Conservation (phyloP, 1,139 yeast species). For the Geotrichum citri-aurantii region DNA sequence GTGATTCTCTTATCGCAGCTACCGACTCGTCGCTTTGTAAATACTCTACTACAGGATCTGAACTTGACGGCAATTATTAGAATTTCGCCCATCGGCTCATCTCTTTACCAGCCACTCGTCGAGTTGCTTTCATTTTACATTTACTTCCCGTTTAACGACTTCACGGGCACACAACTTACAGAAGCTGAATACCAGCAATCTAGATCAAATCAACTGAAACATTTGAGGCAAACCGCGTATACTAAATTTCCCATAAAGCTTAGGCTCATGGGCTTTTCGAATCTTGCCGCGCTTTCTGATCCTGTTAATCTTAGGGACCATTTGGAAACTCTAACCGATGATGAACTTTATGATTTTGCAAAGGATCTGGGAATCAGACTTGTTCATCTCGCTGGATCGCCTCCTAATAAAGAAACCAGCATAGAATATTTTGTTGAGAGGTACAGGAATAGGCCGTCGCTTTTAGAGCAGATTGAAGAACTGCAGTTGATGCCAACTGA, state of each 20-base stretch:
- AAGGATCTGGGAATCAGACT: constrained; percentile 20
- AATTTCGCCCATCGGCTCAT: constrained; percentile 6
- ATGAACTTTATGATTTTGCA: constrained; percentile 25
- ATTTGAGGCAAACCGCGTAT: constrained; percentile 26
- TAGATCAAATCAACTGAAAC: constrained; percentile 21
- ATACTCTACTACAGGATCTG: constrained; percentile 34
- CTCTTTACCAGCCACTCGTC: constrained; percentile 17
- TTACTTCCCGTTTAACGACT: constrained; percentile 42
- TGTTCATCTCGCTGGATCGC: constrained; percentile 11
- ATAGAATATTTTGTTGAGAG: constrained; percentile 23
- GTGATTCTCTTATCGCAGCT: constrained; percentile 38
- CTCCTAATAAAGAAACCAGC: constrained; percentile 16
- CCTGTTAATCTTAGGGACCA: constrained; percentile 28
- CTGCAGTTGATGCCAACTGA: constrained; percentile 24
- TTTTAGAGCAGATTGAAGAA: constrained; percentile 12
- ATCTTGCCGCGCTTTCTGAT: constrained; percentile 29
- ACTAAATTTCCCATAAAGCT: constrained; percentile 27
- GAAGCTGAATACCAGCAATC: constrained; percentile 22
- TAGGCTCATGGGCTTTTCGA: constrained; percentile 31
- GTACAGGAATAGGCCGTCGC: constrained; percentile 18
- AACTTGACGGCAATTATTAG: constrained; percentile 25
- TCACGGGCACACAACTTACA: constrained; percentile 35
- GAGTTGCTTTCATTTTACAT: constrained; percentile 31
- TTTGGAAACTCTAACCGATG: constrained; percentile 23
- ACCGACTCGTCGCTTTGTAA: constrained; percentile 41